Conservation (phyloP, 2,329 filamentous ascomycete species). For the Amauroascus verrucosus region DNA sequence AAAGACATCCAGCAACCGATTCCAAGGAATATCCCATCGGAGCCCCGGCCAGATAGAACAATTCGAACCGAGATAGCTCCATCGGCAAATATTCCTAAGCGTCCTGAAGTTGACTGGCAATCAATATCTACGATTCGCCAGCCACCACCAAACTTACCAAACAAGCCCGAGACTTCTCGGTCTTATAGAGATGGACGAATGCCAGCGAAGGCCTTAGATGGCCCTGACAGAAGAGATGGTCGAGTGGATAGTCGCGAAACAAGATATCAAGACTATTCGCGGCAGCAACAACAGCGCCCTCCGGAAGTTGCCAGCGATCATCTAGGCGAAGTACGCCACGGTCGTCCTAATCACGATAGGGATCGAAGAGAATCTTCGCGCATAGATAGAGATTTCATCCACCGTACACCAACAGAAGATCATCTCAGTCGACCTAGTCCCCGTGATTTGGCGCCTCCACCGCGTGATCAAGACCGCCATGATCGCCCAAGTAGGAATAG, state of each 20-base stretch:
- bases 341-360: slow-evolving; percentile 26
- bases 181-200: slow-evolving; percentile 30
- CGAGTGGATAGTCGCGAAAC: slow-evolving; percentile 27
- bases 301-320: slow-evolving; percentile 23
- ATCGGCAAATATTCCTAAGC: slow-evolving; percentile 28
- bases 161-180: slow-evolving; percentile 26
- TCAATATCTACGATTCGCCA: slow-evolving; percentile 23
- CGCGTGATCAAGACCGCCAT: slow-evolving; percentile 30
- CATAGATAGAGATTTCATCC: slow-evolving; percentile 25
- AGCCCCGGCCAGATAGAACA: neutral
- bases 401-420: slow-evolving; percentile 30
- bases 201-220: slow-evolving; percentile 31
- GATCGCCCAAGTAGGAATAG: slow-evolving; percentile 30
- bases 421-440: slow-evolving; percentile 29
- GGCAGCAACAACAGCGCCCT: slow-evolving; percentile 29
- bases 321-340: slow-evolving; percentile 27
- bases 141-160: slow-evolving; percentile 30
- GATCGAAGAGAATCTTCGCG: slow-evolving; percentile 22
- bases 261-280: slow-evolving; percentile 30
- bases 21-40: neutral
- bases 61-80: slow-evolving; percentile 24
- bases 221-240: slow-evolving; percentile 31
- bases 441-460: slow-evolving; percentile 27
- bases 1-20: neutral
- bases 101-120: slow-evolving; percentile 31